These are phyloP conservation scores for Allomyces macrogynus DNA, from an alignment of 192 early-diverging fungal species.

Conservation along the genomic window DNA sequence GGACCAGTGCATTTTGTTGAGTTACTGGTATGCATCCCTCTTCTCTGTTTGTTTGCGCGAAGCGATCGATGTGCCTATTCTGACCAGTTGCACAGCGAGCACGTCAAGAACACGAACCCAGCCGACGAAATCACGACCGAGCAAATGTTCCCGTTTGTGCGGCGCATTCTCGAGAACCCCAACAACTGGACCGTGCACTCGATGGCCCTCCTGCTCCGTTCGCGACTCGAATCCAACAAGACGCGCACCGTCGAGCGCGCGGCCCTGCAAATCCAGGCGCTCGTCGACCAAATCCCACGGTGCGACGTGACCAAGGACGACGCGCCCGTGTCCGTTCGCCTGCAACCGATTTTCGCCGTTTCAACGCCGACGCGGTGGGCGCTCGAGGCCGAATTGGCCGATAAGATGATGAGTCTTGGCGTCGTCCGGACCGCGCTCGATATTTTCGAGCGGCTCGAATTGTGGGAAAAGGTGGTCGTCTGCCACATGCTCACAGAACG, in stretches of 20 bases:
- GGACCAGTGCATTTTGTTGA: constrained; percentile 78
- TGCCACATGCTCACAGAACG: constrained; percentile 75
- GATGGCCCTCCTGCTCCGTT: constrained; percentile 76
- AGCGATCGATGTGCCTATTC: too few species aligned
- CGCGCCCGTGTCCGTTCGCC: constrained; percentile 46
- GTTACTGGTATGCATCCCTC: constrained; percentile 21
- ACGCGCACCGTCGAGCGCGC: constrained; percentile 77
- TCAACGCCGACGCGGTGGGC: constrained; percentile 84
- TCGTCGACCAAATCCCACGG: constrained; percentile 81
- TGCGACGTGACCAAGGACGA: constrained; percentile 28
- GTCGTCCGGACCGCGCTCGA: constrained; percentile 78
- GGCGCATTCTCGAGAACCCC: constrained; percentile 71
- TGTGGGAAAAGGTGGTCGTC: constrained; percentile 88
- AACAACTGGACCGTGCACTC: constrained; percentile 98
- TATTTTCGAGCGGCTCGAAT: constrained; percentile 78
- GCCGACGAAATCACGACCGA: constrained; percentile 68
- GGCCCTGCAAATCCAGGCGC: constrained; percentile 74
- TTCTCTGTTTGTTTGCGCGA: not conserved
- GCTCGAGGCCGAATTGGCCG: constrained; percentile 78
- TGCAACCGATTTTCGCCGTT: constrained; percentile 60
- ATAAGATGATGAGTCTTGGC: constrained; percentile 63
- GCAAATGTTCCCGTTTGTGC: constrained; percentile 87
- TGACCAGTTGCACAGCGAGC: constrained; percentile 23
- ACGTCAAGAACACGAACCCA: constrained; percentile 90
- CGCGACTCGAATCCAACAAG: constrained; percentile 68